Percentiles rank a stretch among this genome's conserved stretches.
Conservation (phyloP, 1,284 basidiomycete genomes). For the Hemileia vastatrix region DNA sequence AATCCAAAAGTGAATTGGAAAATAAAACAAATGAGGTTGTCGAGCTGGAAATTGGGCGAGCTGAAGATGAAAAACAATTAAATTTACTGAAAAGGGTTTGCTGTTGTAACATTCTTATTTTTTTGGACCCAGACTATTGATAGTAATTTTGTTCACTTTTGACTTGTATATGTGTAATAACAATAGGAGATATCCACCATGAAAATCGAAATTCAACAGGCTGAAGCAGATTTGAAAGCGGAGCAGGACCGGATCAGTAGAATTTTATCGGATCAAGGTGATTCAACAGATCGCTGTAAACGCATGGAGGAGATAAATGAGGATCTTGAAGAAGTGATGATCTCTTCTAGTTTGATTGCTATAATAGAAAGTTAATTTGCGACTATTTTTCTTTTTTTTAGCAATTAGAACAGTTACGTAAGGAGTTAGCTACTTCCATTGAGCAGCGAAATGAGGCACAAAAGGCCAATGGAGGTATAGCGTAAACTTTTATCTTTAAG, state of each 20-base stretch:
- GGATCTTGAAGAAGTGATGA: conserved; percentile 1
- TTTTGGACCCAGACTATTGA: not conserved
- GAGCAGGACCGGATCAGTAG: not conserved
- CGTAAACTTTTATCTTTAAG: too few species aligned
- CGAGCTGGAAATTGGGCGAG: conserved; percentile 5
- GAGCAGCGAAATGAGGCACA: not conserved
- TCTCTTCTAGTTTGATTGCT: not conserved
- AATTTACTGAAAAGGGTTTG: conserved; percentile 3
- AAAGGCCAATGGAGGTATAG: too few species aligned
- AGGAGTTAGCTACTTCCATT: not conserved
- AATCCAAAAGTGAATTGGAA: too few species aligned
- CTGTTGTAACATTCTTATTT: not conserved
- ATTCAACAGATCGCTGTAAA: not conserved
- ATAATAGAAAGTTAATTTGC: not conserved
- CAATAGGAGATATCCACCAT: conserved; percentile 1
- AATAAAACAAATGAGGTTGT: too few species aligned
- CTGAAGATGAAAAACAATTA: conserved; percentile 2
- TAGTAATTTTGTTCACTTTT: not conserved
- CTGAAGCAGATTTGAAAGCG: not conserved
- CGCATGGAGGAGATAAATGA: not conserved
- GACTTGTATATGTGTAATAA: not conserved
- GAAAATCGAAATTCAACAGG: not conserved
- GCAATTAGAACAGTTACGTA: not conserved
- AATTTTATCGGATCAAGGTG: not conserved
- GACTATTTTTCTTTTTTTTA: not conserved